Evolutionary conservation across 2,329 filamentous ascomycete genomes (phyloP), one percentile per base, ranked within the genome.

Genomic region (Alternaria consortialis): DNA sequence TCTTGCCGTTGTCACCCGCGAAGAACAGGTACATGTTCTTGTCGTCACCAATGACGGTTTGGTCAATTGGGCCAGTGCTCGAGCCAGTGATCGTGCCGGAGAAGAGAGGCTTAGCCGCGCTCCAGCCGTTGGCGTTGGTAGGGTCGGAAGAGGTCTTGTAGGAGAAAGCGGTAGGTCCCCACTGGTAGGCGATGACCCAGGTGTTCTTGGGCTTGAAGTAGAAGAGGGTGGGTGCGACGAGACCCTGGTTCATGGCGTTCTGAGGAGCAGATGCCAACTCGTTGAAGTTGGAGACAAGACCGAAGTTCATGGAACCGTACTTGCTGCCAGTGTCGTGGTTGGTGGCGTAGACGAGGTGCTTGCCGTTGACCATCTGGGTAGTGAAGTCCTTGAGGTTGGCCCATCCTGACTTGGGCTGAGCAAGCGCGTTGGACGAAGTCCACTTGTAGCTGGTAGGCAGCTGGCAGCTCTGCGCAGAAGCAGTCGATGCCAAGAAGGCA

Each of bases 101-200:
- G 78, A 87, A 90, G 47, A 90, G 84, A 4, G 86, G 67, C 73
- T 87, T 80, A 8, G 80, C 74, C 0, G 79, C 62, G 1, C 83
- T 84, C 87, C 88, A 90, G 39, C 84, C 80, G 69, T 87, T 87
- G 1, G 80, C 74, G 60, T 87, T 83, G 62, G 84, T 83, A 0
- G 87, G 87, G 68, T 90, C 82, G 51, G 62, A 84, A 0, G 87
- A 85, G 2, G 88, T 90, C 51, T 77, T 76, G 81, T 89, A 90
- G 2, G 83, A 83, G 79, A 90, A 90, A 0, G 87, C 67, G 0
- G 82, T 84, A 0, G 84, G 70, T 1, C 87, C 87, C 87, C 87
- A 90, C 74, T 90, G 87, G 70, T 89, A 85, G n/a, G 86, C 85
- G 0, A 90, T 81, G n/a, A 90, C 78, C 88, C 88, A 90, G 64